phyloP scores from a whole-genome alignment of 805 yeast genomes.

The Deakozyma indianensis region DNA sequence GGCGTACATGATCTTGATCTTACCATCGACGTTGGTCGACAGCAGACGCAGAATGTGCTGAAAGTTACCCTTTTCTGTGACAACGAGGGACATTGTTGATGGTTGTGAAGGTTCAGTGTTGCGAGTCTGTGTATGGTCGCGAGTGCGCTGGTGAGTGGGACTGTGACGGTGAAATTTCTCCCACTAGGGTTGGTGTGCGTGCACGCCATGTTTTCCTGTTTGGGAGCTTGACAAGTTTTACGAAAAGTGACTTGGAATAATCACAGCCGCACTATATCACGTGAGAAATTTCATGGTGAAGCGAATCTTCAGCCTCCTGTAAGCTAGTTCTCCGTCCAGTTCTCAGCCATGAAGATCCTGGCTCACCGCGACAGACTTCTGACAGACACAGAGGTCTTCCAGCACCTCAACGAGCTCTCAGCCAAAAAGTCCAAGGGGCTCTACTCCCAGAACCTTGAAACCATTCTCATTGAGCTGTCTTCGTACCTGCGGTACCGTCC shows the following conservation, averaged over 20 bases:
- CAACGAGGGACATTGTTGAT: constrained; percentile 82
- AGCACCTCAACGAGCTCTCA: constrained; percentile 37
- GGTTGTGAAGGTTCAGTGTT: background rate
- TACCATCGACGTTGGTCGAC: constrained; percentile 99
- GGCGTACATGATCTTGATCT: constrained; percentile 99
- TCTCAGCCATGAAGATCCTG: constrained; percentile 29
- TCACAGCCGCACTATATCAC: no score
- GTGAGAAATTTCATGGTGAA: no score
- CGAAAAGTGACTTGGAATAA: no score
- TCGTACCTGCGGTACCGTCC: constrained; percentile 26
- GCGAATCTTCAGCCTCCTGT: no score
- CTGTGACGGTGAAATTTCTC: background rate
- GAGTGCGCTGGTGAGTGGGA: no score
- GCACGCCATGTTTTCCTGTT: background rate
- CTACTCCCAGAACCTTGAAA: constrained; percentile 17
- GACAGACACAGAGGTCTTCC: constrained; percentile 50
- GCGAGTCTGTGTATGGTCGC: constrained; percentile 1
- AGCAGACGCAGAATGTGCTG: constrained; percentile 99
- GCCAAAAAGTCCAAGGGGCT: constrained; percentile 10
- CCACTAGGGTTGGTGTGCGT: no score
- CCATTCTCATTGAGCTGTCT: constrained; percentile 22
- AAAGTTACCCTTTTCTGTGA: constrained; percentile 98
- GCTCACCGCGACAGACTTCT: constrained; percentile 41
- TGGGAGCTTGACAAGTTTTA: no score
- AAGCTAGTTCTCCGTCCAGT: no score